Percentiles rank a stretch among this genome's conserved stretches.
Conservation (phyloP, 768 basidiomycete genomes). For the Mycena epipterygia region DNA sequence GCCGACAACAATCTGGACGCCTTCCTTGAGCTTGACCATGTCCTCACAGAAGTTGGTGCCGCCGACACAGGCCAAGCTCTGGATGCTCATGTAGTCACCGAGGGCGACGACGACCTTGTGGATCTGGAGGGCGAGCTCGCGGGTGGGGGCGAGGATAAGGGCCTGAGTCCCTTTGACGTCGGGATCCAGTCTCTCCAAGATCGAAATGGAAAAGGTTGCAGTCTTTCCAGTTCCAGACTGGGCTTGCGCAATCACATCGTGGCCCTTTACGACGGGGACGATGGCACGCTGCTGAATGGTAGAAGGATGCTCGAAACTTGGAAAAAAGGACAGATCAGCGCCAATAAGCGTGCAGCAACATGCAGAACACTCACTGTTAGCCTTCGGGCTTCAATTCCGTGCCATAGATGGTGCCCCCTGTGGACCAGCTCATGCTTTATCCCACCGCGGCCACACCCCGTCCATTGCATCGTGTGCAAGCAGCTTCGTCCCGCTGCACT, state of each 20-base stretch:
- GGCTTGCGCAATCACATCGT: conserved; percentile 99
- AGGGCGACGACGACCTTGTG: conserved; percentile 96
- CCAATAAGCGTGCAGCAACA: too few relatives aligned
- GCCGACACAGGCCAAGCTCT: conserved; percentile 96
- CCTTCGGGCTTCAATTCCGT: too few relatives aligned
- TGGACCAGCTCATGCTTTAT: too few relatives aligned
- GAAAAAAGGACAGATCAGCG: too few relatives aligned
- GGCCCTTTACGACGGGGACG: conserved; percentile 95
- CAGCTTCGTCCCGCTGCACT: too few relatives aligned
- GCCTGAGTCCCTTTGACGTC: conserved; percentile 92
- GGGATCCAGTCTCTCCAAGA: conserved; percentile 94
- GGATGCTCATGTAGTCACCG: conserved; percentile 94
- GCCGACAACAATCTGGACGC: conserved; percentile 88
- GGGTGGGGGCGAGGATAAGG: conserved; percentile 95
- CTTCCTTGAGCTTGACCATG: conserved; percentile 94
- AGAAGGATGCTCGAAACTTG: conserved; percentile 96
- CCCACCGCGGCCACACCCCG: too few relatives aligned
- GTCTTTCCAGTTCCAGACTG: conserved; percentile 99
- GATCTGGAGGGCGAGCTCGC: conserved; percentile 97
- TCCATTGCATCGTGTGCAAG: too few relatives aligned
- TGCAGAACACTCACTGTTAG: too few relatives aligned
- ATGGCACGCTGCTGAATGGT: conserved; percentile 99
- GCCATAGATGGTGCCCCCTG: too few relatives aligned
- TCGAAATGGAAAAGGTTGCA: conserved; percentile 98
- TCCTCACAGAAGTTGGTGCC: too few relatives aligned